phyloP scores from a whole-genome alignment of 306 rosid species.

The Spatholobus suberectus region DNA sequence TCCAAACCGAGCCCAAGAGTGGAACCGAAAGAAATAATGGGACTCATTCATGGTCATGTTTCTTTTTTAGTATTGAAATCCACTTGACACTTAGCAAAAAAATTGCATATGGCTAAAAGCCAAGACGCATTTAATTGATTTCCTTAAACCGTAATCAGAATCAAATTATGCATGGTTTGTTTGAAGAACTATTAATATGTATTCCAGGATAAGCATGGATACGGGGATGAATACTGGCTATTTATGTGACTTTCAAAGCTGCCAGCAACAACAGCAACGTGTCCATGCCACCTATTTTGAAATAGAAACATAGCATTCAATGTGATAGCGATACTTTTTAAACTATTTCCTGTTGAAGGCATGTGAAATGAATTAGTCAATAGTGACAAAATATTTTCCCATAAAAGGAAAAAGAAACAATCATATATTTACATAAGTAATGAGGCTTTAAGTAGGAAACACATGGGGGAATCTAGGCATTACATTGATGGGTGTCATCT shows the following conservation, averaged over 20 bases:
- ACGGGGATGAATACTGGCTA: neutral
- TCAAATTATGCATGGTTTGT: slow-evolving; percentile 14
- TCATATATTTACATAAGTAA: neutral
- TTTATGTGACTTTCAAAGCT: slow-evolving; percentile 37
- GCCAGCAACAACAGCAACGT: slow-evolving; percentile 43
- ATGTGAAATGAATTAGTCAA: slow-evolving; percentile 37
- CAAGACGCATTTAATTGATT: slow-evolving; percentile 29
- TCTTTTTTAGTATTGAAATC: slow-evolving; percentile 16
- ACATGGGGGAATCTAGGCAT: slow-evolving; percentile 31
- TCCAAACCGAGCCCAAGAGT: too few species aligned
- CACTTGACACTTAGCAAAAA: neutral
- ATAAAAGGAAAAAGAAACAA: slow-evolving; percentile 9
- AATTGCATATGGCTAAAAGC: neutral
- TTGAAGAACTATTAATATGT: slow-evolving; percentile 8
- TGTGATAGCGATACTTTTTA: slow-evolving; percentile 40
- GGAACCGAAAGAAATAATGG: neutral
- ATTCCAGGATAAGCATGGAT: slow-evolving; percentile 31
- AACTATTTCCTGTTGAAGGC: slow-evolving; percentile 3
- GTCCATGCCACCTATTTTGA: slow-evolving; percentile 41
- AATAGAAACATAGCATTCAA: slow-evolving; percentile 44
- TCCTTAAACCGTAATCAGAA: slow-evolving; percentile 13
- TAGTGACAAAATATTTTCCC: slow-evolving; percentile 9
- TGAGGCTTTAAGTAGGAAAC: slow-evolving; percentile 15
- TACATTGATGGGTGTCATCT: slow-evolving; percentile 27
- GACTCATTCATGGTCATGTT: neutral